A percentile compares a stretch with the other conserved stretches of the same genome.
Evolutionary conservation across 2,329 filamentous ascomycete genomes (phyloP).

Genomic region (Arthroderma sp.): DNA sequence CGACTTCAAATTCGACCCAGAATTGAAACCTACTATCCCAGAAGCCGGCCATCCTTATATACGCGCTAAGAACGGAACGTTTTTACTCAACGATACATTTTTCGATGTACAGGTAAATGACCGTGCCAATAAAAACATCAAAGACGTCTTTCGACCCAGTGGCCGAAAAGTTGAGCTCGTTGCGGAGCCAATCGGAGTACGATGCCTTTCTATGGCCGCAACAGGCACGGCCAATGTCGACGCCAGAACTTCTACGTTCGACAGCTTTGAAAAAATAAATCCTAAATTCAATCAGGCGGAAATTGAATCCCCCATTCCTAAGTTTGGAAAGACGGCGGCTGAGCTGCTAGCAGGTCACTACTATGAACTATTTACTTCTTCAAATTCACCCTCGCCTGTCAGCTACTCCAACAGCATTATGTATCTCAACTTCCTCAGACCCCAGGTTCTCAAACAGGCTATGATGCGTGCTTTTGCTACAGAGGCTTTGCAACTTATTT

Average conservation of each 20-base stretch:
- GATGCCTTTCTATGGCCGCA: not conserved
- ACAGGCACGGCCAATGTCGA: slow-evolving; percentile 2
- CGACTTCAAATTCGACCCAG: not conserved
- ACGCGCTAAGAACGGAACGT: not conserved
- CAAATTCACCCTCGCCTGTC: not conserved
- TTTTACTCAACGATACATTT: slow-evolving; percentile 3
- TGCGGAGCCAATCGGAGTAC: slow-evolving; percentile 3
- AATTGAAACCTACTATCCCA: not conserved
- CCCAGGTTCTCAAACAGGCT: not conserved
- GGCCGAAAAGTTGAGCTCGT: not conserved
- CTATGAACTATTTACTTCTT: not conserved
- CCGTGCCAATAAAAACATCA: not conserved
- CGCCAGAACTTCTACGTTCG: not conserved
- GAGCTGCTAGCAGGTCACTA: not conserved
- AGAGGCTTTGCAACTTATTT: slow-evolving; percentile 5
- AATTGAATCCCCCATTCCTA: not conserved
- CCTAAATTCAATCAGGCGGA: not conserved
- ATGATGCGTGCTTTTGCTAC: slow-evolving; percentile 5
- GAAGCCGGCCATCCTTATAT: slow-evolving; percentile 1
- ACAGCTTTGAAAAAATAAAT: not conserved
- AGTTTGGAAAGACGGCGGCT: not conserved
- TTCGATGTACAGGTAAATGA: not conserved
- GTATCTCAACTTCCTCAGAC: not conserved
- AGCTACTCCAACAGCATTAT: not conserved
- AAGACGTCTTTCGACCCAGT: not conserved